Base-by-base conservation (phyloP, 2,329 filamentous ascomycete species). In the Pestalotiopsis sp. region DNA sequence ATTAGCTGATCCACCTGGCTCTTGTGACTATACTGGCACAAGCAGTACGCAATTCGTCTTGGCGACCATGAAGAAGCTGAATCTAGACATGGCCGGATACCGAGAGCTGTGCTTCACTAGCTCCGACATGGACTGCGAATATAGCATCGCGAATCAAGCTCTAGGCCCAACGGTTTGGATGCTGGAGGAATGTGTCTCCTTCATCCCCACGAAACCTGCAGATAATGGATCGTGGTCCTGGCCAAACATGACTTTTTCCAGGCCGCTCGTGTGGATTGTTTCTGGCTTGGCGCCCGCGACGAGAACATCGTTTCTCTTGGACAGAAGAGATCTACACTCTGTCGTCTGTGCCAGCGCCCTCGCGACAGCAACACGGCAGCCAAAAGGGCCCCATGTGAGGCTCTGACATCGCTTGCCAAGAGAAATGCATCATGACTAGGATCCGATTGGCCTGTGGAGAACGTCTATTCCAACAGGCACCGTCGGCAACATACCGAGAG, bases 381-480 rank as follows among this genome's bases (percentile, higher is more conserved):
- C 7, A 52, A n/a, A 20, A 17, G n/a, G 45, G 17, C 45, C 45
- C 45, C 45, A 52, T 52, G 52, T 45, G 61, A 64, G 61, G 61
- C 61, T 64, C 61, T 64, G 20, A 64, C 61, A 49, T 45, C 61
- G 38, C 38, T 49, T 64, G 61, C 61, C 61, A 64, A 64, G 61
- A 64, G 38, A 52, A 45, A 17, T 23, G 23, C 14, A 45, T 14
- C 38, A 45, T 25, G 13, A 52, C 61, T 27, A 25, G 61, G 39
- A 45, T 64, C 25, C 39, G 17, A 64, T 64, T 52, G 61, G 61
- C n/a, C 20, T 62, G 59, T 62, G 59, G 59, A 52, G 45, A 52
- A 52, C 7, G 11, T 27, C 57, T 14, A 13, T 62, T 25, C 20
- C 9, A 52, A 20, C 14, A 38, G 61, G 36, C 49, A 20, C 38